Percentiles rank a stretch among this genome's conserved stretches.
phyloP scores from a whole-genome alignment of 31 red algal genomes.

The Porphyra umbilicalis region DNA sequence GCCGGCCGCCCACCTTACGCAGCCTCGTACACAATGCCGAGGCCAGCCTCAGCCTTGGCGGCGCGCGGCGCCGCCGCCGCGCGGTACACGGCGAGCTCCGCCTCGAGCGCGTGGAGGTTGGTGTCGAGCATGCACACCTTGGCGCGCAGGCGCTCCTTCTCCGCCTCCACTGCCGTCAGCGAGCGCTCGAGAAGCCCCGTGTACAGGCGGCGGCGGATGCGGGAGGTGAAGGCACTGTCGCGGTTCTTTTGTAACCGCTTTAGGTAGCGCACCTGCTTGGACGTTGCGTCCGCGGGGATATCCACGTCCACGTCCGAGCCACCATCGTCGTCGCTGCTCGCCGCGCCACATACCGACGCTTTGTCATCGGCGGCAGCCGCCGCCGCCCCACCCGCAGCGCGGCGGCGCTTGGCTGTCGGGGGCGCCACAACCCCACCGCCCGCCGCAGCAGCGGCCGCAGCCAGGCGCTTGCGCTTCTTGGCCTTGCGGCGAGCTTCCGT shows the following conservation, averaged over 20 bases:
- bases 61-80: neutral
- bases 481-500: neutral
- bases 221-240: constrained; percentile 35
- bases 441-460: neutral
- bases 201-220: constrained; percentile 45
- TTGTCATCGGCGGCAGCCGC: neutral
- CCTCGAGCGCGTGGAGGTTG: neutral
- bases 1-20: neutral
- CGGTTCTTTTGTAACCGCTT: constrained; percentile 54
- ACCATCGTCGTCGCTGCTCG: neutral
- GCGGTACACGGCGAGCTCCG: neutral
- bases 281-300: neutral
- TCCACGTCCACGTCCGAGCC: neutral
- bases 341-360: neutral
- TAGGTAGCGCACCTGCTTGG: constrained; percentile 10
- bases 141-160: constrained; percentile 15
- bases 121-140: neutral
- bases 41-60: neutral
- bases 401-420: neutral
- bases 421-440: neutral
- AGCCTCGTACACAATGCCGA: neutral
- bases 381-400: neutral
- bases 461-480: neutral
- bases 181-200: constrained; percentile 27
- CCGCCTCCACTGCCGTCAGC: constrained; percentile 20